Evolutionary conservation across 305 asterid species (phyloP), one percentile per base, ranked within the genome.

Genomic region (Coffea humblotiana): DNA sequence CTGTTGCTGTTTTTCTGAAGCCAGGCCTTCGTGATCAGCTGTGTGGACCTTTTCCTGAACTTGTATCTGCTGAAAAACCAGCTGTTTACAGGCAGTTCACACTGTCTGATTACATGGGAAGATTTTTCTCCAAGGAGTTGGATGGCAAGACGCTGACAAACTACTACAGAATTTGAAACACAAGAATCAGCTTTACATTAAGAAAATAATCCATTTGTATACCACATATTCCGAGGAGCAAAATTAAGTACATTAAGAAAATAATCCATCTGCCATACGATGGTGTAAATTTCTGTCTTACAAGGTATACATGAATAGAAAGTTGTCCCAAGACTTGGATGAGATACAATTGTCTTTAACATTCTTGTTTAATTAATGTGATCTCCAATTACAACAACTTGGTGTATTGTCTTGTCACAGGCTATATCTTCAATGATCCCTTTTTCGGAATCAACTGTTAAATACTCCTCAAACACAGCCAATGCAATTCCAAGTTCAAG

Each of bases 111-210:
- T 88, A 78, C 79, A 75, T 86, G 76, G 77, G 16, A 27, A 78
- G 87, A 67, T 86, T 86, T 81, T 88, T 88, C 82, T 40, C 88
- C 16, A 88, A 88, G 83, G 91, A 86, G 81, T 81, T 88, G 79
- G 90, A 85, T 77, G 88, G 90, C 51, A 88, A 84, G 80, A 86
- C 86, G 12, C 67, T 88, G 75, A 85, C 86, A 51, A 82, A 85
- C 75, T 86, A 71, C 82, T 86, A 85, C 85, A 80, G 84, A 72
- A 43, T 85, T 65, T 84, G 72, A 80, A 72, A 63, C 61, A 5
- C 21, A 78, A 40, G 1, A 14, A 25, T 3, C 27, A 51, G 7
- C 18, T 10, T 6, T 14, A 66, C 19, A 21, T 52, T 51, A 21
- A 40, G 71, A 75, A 52, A 23, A 37, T 23, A 14, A 35, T 43